These are phyloP conservation scores for Cutaneotrichosporon spelunceum DNA, from an alignment of 1,284 basidiomycete species.

Conservation along the genomic window DNA sequence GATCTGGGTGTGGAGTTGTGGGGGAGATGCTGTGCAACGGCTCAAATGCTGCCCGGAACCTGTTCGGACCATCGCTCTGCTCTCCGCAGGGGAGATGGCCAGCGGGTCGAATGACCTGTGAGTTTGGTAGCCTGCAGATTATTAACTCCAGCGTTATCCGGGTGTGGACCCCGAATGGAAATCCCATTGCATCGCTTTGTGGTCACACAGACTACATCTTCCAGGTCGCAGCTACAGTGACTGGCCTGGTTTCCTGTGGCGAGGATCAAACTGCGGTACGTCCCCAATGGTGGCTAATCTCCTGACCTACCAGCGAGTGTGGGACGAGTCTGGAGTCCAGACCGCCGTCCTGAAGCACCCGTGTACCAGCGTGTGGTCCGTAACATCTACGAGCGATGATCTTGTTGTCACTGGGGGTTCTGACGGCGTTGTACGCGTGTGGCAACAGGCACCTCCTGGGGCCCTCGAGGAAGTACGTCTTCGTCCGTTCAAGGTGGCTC, in stretches of 20 bases:
- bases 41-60: conserved; percentile 5
- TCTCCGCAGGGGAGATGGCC: neutral
- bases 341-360: neutral
- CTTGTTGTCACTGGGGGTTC: neutral
- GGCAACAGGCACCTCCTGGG: neutral
- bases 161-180: neutral
- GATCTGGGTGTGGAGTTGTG: neutral
- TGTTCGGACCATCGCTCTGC: neutral
- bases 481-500: neutral
- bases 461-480: neutral
- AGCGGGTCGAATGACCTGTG: neutral
- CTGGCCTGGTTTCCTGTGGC: neutral
- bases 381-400: neutral
- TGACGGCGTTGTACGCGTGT: neutral
- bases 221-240: neutral
- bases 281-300: neutral
- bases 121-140: neutral
- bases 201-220: conserved; percentile 2
- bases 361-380: conserved; percentile 3
- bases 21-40: neutral
- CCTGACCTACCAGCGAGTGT: neutral
- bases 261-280: conserved; percentile 1
- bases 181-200: neutral
- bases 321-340: neutral
- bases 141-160: neutral